phyloP scores from a whole-genome alignment of 306 rosid species.

The Sicyos edulis region DNA sequence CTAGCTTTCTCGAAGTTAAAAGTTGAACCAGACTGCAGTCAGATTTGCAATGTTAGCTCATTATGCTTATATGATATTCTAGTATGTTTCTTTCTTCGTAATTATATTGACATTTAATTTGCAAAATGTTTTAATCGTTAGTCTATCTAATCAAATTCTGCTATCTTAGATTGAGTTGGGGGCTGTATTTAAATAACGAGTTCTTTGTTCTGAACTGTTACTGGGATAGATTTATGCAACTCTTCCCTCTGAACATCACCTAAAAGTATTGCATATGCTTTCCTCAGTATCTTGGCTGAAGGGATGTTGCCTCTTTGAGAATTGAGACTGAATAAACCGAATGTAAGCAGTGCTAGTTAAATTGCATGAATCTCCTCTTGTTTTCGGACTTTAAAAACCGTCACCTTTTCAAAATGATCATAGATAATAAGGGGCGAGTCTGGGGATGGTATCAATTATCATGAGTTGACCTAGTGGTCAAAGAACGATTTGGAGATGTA shows the following conservation, averaged over 20 bases:
- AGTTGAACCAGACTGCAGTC: background rate
- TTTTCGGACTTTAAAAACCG: too few relatives aligned
- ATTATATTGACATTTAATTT: background rate
- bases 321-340: too few relatives aligned
- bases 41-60: background rate
- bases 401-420: background rate
- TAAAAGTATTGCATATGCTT: background rate
- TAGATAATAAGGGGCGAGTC: background rate
- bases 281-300: background rate
- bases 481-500: too few relatives aligned
- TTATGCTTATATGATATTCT: background rate
- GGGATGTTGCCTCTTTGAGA: background rate
- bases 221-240: background rate
- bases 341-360: too few relatives aligned
- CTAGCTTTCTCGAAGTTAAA: constrained; percentile 1
- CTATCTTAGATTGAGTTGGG: too few relatives aligned
- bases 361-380: too few relatives aligned
- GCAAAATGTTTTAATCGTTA: background rate
- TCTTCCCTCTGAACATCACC: background rate
- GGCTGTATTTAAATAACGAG: background rate
- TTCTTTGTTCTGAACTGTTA: background rate
- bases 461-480: too few relatives aligned
- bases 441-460: background rate
- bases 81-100: background rate
- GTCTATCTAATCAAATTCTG: background rate